Percentiles rank a stretch among this genome's conserved stretches.
These are phyloP conservation scores for Solanum aculeatissimum DNA, from an alignment of 305 asterid genomes.

Conservation along the genomic window DNA sequence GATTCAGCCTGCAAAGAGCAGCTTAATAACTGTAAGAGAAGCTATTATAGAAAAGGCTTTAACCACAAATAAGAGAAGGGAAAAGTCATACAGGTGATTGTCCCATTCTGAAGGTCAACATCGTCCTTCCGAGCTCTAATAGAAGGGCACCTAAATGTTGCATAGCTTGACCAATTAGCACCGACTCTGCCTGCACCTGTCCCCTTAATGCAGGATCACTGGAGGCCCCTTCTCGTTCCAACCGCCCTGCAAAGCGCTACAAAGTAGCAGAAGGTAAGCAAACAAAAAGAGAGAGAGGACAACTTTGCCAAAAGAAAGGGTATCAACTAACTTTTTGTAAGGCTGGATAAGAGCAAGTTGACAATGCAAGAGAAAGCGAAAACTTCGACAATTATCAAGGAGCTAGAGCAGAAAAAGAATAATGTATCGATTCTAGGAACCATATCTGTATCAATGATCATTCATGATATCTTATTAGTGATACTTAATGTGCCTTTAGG, in stretches of 20 bases:
- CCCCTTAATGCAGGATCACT: slow-evolving; percentile 49
- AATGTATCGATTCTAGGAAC: not conserved
- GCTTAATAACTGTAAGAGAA: slow-evolving; percentile 2
- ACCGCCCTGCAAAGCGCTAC: slow-evolving; percentile 61
- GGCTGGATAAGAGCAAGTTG: not conserved
- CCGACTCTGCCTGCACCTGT: slow-evolving; percentile 55
- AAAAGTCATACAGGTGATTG: slow-evolving; percentile 57
- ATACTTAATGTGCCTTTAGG: not conserved
- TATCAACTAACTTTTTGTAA: not conserved
- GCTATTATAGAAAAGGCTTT: not conserved
- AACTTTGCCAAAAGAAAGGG: not conserved
- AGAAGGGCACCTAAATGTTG: slow-evolving; percentile 83
- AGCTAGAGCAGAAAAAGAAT: not conserved
- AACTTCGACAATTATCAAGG: not conserved
- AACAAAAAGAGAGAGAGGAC: not conserved
- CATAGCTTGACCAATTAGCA: slow-evolving; percentile 63
- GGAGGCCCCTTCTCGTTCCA: slow-evolving; percentile 56
- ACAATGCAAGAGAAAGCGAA: not conserved
- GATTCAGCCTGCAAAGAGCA: slow-evolving; percentile 62
- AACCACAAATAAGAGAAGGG: not conserved
- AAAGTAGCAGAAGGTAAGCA: slow-evolving; percentile 30
- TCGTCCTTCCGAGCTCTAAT: slow-evolving; percentile 82
- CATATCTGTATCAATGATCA: not conserved
- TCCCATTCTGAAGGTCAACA: slow-evolving; percentile 77
- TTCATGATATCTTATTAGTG: not conserved